These are phyloP conservation scores for Xylona heveae DNA, from an alignment of 495 filamentous ascomycete species.

Conservation along the genomic window DNA sequence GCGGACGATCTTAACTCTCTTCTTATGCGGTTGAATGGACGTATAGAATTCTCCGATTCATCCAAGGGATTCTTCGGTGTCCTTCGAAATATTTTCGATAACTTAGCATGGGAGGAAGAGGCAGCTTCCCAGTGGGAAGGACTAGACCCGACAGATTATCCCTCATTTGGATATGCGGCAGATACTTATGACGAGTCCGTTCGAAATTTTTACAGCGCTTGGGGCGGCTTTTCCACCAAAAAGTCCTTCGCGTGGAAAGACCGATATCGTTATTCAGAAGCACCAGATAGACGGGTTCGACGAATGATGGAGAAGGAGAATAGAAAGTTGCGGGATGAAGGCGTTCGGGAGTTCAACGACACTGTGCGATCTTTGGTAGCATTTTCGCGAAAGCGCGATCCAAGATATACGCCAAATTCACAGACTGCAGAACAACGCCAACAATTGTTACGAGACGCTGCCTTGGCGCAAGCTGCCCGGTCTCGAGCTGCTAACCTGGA, in stretches of 20 bases:
- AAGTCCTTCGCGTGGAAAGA: conserved; percentile 87
- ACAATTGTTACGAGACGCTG: conserved; percentile 53
- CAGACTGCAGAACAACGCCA: conserved; percentile 67
- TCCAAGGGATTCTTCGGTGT: conserved; percentile 65
- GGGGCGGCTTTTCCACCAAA: conserved; percentile 61
- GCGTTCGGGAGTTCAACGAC: conserved; percentile 76
- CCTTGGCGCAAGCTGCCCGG: conserved; percentile 64
- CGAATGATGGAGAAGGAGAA: conserved; percentile 94
- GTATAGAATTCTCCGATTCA: conserved; percentile 56
- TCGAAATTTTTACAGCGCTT: conserved; percentile 60
- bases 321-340: conserved; percentile 60
- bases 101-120: conserved; percentile 63
- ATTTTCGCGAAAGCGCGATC: conserved; percentile 87
- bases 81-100: conserved; percentile 50
- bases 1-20: conserved; percentile 51
- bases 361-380: conserved; percentile 69
- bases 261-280: conserved; percentile 56
- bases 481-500: conserved; percentile 63
- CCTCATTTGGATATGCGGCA: conserved; percentile 49
- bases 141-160: conserved; percentile 37
- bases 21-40: conserved; percentile 53
- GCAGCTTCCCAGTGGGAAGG: conserved; percentile 48
- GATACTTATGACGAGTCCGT: conserved; percentile 52
- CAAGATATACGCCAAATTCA: conserved; percentile 45
- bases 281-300: conserved; percentile 65